A percentile compares a stretch with the other conserved stretches of the same genome.
Evolutionary conservation across 192 early-diverging fungal species (phyloP).

Genomic region (Backusella psychrophila): DNA sequence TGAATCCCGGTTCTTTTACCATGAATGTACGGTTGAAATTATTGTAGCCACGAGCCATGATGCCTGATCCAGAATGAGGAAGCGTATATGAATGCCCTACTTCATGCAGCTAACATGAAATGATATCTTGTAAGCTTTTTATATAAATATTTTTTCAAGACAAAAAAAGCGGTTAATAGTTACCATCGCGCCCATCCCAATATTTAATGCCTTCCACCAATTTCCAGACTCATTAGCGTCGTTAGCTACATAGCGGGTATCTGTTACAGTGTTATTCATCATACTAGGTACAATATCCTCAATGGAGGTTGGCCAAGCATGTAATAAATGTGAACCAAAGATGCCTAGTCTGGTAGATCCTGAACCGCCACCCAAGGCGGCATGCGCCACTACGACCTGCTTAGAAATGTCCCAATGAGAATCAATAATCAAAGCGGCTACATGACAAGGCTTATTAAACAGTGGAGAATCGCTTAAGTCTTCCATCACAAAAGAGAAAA

Average conservation of each 20-base stretch:
- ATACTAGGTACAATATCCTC: slow-evolving; percentile 59
- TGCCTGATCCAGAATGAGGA: slow-evolving; percentile 45
- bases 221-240: slow-evolving; percentile 58
- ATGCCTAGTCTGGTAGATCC: slow-evolving; percentile 55
- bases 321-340: slow-evolving; percentile 65
- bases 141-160: no score
- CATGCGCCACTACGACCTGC: slow-evolving; percentile 55
- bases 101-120: slow-evolving; percentile 51
- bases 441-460: slow-evolving; percentile 37
- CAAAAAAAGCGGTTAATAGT: background rate
- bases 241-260: slow-evolving; percentile 57
- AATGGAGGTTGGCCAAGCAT: slow-evolving; percentile 60
- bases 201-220: slow-evolving; percentile 61
- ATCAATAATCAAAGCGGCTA: slow-evolving; percentile 59
- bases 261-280: slow-evolving; percentile 53
- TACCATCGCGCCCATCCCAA: slow-evolving; percentile 68
- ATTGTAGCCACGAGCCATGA: slow-evolving; percentile 66
- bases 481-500: slow-evolving; percentile 52
- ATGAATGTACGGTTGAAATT: slow-evolving; percentile 68
- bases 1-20: slow-evolving; percentile 48
- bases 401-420: slow-evolving; percentile 53
- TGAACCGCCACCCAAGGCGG: slow-evolving; percentile 60
- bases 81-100: slow-evolving; percentile 63
- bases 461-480: slow-evolving; percentile 44
- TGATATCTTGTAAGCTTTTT: background rate